These are phyloP conservation scores for Polytolypa hystricis DNA, from an alignment of 2,329 filamentous ascomycete species.

Conservation along the genomic window DNA sequence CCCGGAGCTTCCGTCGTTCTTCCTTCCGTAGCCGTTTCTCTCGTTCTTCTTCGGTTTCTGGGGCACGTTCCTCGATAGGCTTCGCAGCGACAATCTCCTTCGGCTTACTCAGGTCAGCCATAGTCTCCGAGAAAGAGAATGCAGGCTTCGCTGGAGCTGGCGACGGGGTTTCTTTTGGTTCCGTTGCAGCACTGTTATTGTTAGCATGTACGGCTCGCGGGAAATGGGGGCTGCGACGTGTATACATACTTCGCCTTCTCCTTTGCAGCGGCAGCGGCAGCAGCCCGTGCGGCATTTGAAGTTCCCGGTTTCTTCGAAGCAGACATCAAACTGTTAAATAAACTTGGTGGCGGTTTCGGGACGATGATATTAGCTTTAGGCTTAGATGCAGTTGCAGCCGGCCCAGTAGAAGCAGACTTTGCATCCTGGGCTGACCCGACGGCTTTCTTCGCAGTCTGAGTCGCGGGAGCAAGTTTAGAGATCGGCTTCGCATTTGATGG, in stretches of 20 bases:
- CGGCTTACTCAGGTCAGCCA: constrained; percentile 44
- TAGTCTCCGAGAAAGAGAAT: constrained; percentile 39
- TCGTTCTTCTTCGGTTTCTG: constrained; percentile 50
- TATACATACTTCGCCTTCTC: constrained; percentile 23
- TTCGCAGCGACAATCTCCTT: constrained; percentile 44
- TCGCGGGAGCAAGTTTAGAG: constrained; percentile 14
- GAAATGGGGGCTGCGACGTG: not conserved
- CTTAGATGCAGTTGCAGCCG: constrained; percentile 17
- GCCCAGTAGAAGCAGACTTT: constrained; percentile 20
- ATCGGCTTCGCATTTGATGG: constrained; percentile 24
- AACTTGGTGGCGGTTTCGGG: constrained; percentile 32
- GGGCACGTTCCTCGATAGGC: constrained; percentile 40
- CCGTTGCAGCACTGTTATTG: constrained; percentile 20
- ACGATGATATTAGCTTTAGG: constrained; percentile 29
- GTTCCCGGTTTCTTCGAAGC: constrained; percentile 41
- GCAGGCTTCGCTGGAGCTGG: constrained; percentile 18
- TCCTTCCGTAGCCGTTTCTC: constrained; percentile 51
- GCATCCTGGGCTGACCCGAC: constrained; percentile 17
- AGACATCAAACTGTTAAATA: constrained; percentile 37
- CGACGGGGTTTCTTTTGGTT: constrained; percentile 26
- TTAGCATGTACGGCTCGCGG: constrained; percentile 4
- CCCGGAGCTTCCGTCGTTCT: constrained; percentile 48
- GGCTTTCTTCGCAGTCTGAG: constrained; percentile 19
- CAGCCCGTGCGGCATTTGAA: constrained; percentile 38
- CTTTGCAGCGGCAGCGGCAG: constrained; percentile 26